These are phyloP conservation scores for Fusarium sarcochroum DNA, from an alignment of 2,329 filamentous ascomycete genomes.

Conservation along the genomic window DNA sequence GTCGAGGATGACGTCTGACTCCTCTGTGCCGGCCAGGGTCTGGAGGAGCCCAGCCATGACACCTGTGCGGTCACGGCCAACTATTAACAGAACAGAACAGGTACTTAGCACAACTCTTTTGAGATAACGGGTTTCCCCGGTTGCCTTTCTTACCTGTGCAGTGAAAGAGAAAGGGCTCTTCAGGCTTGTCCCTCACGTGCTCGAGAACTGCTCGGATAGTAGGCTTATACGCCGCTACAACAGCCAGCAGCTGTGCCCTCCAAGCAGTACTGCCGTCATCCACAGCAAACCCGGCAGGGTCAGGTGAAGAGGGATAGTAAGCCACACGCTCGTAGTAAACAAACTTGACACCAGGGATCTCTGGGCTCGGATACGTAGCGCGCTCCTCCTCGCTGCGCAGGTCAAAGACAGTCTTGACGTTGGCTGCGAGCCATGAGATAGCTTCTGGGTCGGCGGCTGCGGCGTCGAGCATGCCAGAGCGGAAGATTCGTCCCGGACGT, in stretches of 20 bases:
- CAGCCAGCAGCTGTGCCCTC: slow-evolving; percentile 62
- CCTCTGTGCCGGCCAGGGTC: slow-evolving; percentile 62
- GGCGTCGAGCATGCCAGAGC: slow-evolving; percentile 60
- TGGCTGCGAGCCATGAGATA: slow-evolving; percentile 53
- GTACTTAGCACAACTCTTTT: not conserved
- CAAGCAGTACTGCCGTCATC: slow-evolving; percentile 62
- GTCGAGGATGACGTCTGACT: slow-evolving; percentile 61
- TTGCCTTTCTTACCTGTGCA: slow-evolving; percentile 63
- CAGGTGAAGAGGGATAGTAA: slow-evolving; percentile 54
- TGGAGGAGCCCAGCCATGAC: slow-evolving; percentile 66
- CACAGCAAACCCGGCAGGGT: slow-evolving; percentile 59
- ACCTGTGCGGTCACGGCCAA: slow-evolving; percentile 69
- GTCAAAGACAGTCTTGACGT: slow-evolving; percentile 65
- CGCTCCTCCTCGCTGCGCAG: slow-evolving; percentile 64
- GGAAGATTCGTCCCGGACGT: slow-evolving; percentile 60
- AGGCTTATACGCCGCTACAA: slow-evolving; percentile 59
- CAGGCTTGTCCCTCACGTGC: slow-evolving; percentile 62
- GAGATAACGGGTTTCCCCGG: not conserved
- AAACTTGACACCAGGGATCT: slow-evolving; percentile 60
- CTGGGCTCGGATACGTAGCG: slow-evolving; percentile 58
- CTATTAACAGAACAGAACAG: slow-evolving; percentile 48
- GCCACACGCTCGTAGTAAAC: slow-evolving; percentile 58
- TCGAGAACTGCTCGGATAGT: slow-evolving; percentile 62
- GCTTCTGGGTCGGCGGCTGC: slow-evolving; percentile 50
- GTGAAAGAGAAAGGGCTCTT: slow-evolving; percentile 65